phyloP scores from a whole-genome alignment of 129 eudicot genomes.

The Tanacetum coccineum region DNA sequence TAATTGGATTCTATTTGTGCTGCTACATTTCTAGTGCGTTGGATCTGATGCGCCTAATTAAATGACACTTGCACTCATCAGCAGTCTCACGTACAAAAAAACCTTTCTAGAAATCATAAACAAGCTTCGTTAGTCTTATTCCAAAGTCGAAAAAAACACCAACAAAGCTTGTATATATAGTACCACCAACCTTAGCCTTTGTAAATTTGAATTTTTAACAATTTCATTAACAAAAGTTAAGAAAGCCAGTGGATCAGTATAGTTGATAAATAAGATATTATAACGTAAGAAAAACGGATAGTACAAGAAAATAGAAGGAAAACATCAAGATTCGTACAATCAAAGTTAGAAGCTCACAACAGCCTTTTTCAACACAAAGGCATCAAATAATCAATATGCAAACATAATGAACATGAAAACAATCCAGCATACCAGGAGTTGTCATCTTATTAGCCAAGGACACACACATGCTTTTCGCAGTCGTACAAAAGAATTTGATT shows the following conservation, averaged over 20 bases:
- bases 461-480: not conserved
- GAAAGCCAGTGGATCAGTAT: not conserved
- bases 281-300: not conserved
- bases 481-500: not conserved
- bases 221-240: not conserved
- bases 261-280: not conserved
- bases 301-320: not conserved
- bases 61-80: too few species aligned
- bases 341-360: conserved; percentile 15
- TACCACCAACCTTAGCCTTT: too few species aligned
- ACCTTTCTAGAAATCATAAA: too few species aligned
- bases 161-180: too few species aligned
- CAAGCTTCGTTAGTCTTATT: too few species aligned
- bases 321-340: conserved; percentile 15
- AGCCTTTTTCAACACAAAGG: conserved; percentile 1
- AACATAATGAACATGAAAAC: conserved; percentile 15
- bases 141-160: too few species aligned
- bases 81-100: too few species aligned
- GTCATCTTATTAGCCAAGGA: conserved; percentile 14
- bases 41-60: too few species aligned
- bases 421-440: conserved; percentile 17
- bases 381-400: not conserved
- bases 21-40: too few species aligned
- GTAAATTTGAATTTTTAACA: not conserved
- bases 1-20: too few species aligned